Evolutionary conservation across 495 filamentous ascomycete genomes (phyloP).

Genomic region (Platismatia glauca): DNA sequence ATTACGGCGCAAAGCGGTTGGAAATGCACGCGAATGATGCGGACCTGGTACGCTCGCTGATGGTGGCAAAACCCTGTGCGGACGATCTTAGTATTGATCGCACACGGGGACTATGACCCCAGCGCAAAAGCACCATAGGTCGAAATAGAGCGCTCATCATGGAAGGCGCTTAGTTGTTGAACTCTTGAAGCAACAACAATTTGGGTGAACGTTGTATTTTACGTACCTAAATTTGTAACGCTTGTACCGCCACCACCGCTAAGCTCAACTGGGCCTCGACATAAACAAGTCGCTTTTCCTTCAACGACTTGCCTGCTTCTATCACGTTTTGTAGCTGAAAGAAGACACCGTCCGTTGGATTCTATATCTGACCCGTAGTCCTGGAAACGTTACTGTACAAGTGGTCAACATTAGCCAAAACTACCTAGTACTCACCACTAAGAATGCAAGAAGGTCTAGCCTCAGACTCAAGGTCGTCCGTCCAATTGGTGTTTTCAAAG

Average conservation of each 20-base stretch:
- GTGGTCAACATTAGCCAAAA: background rate
- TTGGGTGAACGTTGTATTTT: background rate
- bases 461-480: background rate
- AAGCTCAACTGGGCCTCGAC: background rate
- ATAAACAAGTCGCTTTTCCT: background rate
- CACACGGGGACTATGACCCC: constrained; percentile 28
- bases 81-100: constrained; percentile 17
- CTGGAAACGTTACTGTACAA: too few relatives aligned
- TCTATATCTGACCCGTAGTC: too few relatives aligned
- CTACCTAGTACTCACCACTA: background rate
- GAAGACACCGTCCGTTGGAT: too few relatives aligned
- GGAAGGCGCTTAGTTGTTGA: background rate
- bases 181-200: background rate
- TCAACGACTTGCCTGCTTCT: too few relatives aligned
- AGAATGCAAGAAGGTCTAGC: background rate
- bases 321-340: too few relatives aligned
- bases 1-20: background rate
- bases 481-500: too few relatives aligned
- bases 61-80: constrained; percentile 34
- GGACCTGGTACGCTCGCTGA: constrained; percentile 35
- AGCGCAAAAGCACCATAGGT: constrained; percentile 28
- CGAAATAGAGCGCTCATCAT: constrained; percentile 34
- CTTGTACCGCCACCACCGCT: background rate
- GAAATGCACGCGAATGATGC: constrained; percentile 2
- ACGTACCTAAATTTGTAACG: too few relatives aligned